phyloP scores from a whole-genome alignment of 257 asterid genomes.

The Ajuga chamaepitys region DNA sequence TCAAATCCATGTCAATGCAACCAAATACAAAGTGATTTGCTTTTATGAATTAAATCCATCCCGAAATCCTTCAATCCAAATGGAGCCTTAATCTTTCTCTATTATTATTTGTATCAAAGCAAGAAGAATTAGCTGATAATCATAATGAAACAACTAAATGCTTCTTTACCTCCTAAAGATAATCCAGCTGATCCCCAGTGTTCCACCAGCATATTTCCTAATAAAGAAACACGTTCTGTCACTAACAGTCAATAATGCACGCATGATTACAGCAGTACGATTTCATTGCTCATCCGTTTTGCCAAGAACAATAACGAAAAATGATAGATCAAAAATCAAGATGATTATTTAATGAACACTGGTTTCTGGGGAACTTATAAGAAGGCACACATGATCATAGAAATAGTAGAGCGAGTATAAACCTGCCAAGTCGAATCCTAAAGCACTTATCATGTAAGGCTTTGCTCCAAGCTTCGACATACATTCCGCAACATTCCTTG shows the following conservation, averaged over 20 bases:
- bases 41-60: too few relatives aligned
- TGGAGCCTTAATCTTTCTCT: background rate
- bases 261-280: background rate
- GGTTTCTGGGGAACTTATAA: too few relatives aligned
- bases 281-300: too few relatives aligned
- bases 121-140: background rate
- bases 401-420: constrained; percentile 5
- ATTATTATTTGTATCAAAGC: too few relatives aligned
- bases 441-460: constrained; percentile 82
- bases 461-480: constrained; percentile 84
- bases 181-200: constrained; percentile 73
- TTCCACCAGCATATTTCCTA: constrained; percentile 78
- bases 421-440: constrained; percentile 94
- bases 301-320: too few relatives aligned
- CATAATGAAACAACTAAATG: constrained; percentile 8
- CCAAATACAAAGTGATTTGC: too few relatives aligned
- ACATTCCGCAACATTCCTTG: constrained; percentile 92
- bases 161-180: constrained; percentile 51
- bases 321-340: too few relatives aligned
- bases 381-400: background rate
- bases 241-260: background rate
- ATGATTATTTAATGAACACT: too few relatives aligned
- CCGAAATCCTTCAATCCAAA: too few relatives aligned
- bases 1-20: too few relatives aligned
- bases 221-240: constrained; percentile 7